A percentile compares a stretch with the other conserved stretches of the same genome.
Evolutionary conservation across 352 stramenopile species (phyloP).

Genomic region (Phytophthora meadii): DNA sequence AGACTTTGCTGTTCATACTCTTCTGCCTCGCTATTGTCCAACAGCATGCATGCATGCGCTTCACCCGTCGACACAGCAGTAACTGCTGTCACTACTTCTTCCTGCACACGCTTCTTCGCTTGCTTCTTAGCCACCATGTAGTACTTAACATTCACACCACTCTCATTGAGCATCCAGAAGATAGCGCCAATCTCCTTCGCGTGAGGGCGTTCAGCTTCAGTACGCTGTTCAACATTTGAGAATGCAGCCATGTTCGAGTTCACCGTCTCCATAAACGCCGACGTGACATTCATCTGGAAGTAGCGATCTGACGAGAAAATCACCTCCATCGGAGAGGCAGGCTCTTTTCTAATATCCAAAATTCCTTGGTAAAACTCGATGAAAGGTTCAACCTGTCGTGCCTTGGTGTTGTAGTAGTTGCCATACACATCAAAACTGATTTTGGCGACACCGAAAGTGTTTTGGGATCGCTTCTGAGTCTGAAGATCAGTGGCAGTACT

Average conservation of each 20-base stretch:
- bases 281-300: slow-evolving; percentile 88
- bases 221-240: slow-evolving; percentile 57
- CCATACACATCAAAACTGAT: slow-evolving; percentile 85
- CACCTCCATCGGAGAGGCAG: slow-evolving; percentile 62
- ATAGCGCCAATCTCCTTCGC: slow-evolving; percentile 84
- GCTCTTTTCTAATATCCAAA: slow-evolving; percentile 82
- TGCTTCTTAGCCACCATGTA: slow-evolving; percentile 81
- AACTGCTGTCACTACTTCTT: slow-evolving; percentile 67
- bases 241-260: slow-evolving; percentile 76
- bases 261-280: slow-evolving; percentile 82
- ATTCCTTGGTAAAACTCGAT: slow-evolving; percentile 87
- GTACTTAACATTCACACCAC: slow-evolving; percentile 81
- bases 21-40: slow-evolving; percentile 73
- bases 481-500: slow-evolving; percentile 44
- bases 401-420: slow-evolving; percentile 90
- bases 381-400: slow-evolving; percentile 81
- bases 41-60: slow-evolving; percentile 65
- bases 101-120: slow-evolving; percentile 48
- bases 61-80: slow-evolving; percentile 55
- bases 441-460: slow-evolving; percentile 78
- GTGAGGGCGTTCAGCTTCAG: slow-evolving; percentile 64
- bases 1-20: slow-evolving; percentile 82
- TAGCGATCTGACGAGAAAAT: slow-evolving; percentile 85
- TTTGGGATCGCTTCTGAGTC: slow-evolving; percentile 52
- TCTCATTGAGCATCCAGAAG: slow-evolving; percentile 89